Percentiles rank a stretch among this genome's conserved stretches.
Evolutionary conservation across 176 grass and related monocot species (phyloP).

Genomic region (Otatea glauca): DNA sequence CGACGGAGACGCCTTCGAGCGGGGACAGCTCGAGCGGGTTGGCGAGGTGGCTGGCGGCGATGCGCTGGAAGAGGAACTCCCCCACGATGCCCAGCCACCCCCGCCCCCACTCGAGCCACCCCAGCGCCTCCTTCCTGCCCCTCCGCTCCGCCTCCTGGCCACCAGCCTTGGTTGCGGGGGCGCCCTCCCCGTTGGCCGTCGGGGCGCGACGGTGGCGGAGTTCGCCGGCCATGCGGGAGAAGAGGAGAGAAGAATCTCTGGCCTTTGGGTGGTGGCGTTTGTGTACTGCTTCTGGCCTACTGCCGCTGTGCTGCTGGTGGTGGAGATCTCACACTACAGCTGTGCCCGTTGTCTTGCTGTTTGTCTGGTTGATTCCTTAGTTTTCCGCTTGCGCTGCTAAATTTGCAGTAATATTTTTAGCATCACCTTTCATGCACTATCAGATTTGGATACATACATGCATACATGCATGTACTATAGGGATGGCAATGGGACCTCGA

Average conservation of each 20-base stretch:
- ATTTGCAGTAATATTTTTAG: too few relatives aligned
- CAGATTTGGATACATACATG: too few relatives aligned
- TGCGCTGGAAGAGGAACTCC: conserved; percentile 97
- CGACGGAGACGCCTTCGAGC: conserved; percentile 70
- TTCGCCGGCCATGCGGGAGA: conserved; percentile 48
- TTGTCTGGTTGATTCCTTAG: too few relatives aligned
- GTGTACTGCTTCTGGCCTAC: background rate
- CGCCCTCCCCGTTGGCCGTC: background rate
- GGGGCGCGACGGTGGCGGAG: conserved; percentile 45
- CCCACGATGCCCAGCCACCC: conserved; percentile 71
- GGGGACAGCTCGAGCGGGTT: conserved; percentile 79
- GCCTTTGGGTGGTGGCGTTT: background rate
- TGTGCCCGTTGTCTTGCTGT: background rate
- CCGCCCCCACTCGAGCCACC: conserved; percentile 88
- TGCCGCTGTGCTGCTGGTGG: too few relatives aligned
- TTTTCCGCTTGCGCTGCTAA: too few relatives aligned
- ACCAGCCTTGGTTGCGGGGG: background rate
- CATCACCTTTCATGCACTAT: too few relatives aligned
- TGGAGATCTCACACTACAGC: background rate
- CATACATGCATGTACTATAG: too few relatives aligned
- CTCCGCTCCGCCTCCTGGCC: background rate
- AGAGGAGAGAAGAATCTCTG: conserved; percentile 36
- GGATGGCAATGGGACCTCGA: too few relatives aligned
- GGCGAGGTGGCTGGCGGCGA: conserved; percentile 90
- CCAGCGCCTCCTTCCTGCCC: conserved; percentile 70